Evolutionary conservation across 306 rosid genomes (phyloP).

Genomic region (Vigna radiata): DNA sequence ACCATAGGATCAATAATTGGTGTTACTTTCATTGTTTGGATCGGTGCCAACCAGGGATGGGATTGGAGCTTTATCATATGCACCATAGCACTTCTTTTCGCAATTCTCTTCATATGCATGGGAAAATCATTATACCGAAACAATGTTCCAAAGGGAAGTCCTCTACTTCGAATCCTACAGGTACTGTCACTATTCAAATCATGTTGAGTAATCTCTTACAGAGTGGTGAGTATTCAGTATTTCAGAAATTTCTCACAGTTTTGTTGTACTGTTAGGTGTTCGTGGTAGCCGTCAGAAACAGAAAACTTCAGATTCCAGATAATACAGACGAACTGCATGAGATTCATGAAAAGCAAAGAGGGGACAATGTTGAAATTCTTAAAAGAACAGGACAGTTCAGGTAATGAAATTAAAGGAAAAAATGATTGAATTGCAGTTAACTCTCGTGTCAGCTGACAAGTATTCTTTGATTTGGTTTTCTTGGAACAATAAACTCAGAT

Average conservation of each 20-base stretch:
- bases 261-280: slow-evolving; percentile 58
- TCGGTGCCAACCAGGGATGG: slow-evolving; percentile 73
- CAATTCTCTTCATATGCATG: slow-evolving; percentile 49
- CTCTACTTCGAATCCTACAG: slow-evolving; percentile 66
- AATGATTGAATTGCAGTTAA: slow-evolving; percentile 19
- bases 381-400: slow-evolving; percentile 80
- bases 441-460: background rate
- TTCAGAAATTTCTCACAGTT: background rate
- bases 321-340: slow-evolving; percentile 62
- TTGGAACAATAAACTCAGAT: slow-evolving; percentile 48
- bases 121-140: slow-evolving; percentile 72
- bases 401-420: slow-evolving; percentile 38
- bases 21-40: slow-evolving; percentile 73
- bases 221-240: background rate
- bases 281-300: slow-evolving; percentile 63
- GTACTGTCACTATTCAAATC: slow-evolving; percentile 29
- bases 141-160: slow-evolving; percentile 75
- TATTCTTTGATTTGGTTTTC: background rate
- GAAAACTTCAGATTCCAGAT: slow-evolving; percentile 65
- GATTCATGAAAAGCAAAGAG: slow-evolving; percentile 56
- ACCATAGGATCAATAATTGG: slow-evolving; percentile 71
- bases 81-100: slow-evolving; percentile 51
- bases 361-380: slow-evolving; percentile 55
- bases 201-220: background rate
- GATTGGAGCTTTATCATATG: slow-evolving; percentile 63